These are phyloP conservation scores for Fistulifera solaris DNA, from an alignment of 108 stramenopile species.

Conservation along the genomic window DNA sequence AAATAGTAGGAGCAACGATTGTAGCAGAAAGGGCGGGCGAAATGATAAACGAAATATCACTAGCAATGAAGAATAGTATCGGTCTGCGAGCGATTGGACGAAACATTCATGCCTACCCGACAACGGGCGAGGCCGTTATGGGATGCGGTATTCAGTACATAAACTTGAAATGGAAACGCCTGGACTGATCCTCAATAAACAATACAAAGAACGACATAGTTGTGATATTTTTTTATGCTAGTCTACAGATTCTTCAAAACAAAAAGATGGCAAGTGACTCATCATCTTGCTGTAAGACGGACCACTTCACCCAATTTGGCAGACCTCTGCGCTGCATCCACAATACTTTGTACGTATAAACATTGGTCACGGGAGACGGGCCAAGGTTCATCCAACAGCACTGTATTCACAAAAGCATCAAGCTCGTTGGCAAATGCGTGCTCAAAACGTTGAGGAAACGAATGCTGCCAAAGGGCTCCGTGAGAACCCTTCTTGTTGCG, in stretches of 20 bases:
- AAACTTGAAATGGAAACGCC: conserved; percentile 40
- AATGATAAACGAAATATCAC: conserved; percentile 86
- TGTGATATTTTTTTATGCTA: no score
- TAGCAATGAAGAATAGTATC: conserved; percentile 90
- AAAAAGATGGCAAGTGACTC: no score
- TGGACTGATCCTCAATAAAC: no score
- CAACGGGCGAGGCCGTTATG: conserved; percentile 80
- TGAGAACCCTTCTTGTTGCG: conserved; percentile 31
- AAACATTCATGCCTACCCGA: conserved; percentile 94
- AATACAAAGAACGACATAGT: no score
- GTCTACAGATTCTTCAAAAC: no score
- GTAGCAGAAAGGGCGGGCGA: conserved; percentile 90
- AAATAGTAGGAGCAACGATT: conserved; percentile 89
- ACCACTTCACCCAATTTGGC: conserved; percentile 20
- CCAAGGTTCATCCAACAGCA: conserved; percentile 34
- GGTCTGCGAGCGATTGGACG: conserved; percentile 69
- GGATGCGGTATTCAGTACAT: conserved; percentile 76
- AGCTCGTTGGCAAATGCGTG: conserved; percentile 53
- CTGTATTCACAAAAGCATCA: conserved; percentile 53
- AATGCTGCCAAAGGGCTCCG: conserved; percentile 33
- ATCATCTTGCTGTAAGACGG: no score
- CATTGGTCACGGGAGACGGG: conserved; percentile 41
- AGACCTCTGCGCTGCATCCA: conserved; percentile 47
- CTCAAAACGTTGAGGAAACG: conserved; percentile 58
- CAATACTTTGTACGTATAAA: conserved; percentile 47